Evolutionary conservation across 306 rosid species (phyloP).

Genomic region (Rosa persica): DNA sequence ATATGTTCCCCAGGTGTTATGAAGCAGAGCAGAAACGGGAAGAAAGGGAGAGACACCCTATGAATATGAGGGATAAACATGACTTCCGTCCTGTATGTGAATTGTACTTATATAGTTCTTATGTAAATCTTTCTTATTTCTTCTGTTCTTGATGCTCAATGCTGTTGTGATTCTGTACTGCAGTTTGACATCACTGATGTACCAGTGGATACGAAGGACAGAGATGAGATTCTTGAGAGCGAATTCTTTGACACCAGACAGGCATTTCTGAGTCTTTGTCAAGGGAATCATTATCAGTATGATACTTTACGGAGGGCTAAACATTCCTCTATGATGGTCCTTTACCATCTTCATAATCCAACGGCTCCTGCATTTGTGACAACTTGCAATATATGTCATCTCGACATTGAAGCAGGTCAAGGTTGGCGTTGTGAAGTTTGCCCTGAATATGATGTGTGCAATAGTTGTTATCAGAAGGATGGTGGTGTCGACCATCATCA

Average conservation of each 20-base stretch:
- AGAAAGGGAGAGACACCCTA: conserved; percentile 89
- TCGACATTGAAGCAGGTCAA: conserved; percentile 94
- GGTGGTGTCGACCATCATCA: conserved; percentile 88
- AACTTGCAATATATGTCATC: conserved; percentile 72
- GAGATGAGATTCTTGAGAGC: conserved; percentile 95
- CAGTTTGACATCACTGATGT: conserved; percentile 80
- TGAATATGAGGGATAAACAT: conserved; percentile 85
- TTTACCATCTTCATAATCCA: conserved; percentile 98
- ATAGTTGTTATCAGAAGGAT: conserved; percentile 87
- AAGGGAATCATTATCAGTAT: conserved; percentile 98
- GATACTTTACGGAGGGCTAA: conserved; percentile 97
- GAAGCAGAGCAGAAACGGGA: conserved; percentile 83
- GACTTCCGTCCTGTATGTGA: conserved; percentile 61
- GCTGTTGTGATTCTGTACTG: conserved; percentile 11
- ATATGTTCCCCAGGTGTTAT: conserved; percentile 54
- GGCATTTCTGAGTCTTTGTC: conserved; percentile 97
- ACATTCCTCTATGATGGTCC: conserved; percentile 99
- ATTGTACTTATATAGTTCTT: background rate
- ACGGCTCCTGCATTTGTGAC: conserved; percentile 95
- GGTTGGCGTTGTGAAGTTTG: conserved; percentile 99
- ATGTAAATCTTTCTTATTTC: background rate
- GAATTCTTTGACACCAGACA: conserved; percentile 99
- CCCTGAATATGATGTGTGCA: conserved; percentile 92
- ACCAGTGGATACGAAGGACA: conserved; percentile 83
- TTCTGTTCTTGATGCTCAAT: conserved; percentile 17